A percentile compares a stretch with the other conserved stretches of the same genome.
Conservation (phyloP, 2,329 filamentous ascomycete genomes). For the Malbranchea cinnamomea region DNA sequence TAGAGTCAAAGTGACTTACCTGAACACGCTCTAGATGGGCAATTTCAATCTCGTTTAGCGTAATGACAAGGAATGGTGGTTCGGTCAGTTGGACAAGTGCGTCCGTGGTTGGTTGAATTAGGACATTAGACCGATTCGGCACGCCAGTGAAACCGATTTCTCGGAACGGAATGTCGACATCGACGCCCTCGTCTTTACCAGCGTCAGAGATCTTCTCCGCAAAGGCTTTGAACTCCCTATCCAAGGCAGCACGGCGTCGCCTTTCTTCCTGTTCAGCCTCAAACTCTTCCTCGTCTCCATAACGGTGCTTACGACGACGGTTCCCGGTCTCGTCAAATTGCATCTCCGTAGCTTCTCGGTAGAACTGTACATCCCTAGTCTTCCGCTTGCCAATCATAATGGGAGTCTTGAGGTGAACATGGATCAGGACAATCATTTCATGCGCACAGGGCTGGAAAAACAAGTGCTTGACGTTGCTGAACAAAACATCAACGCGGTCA, state of each 20-base stretch:
- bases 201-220: conserved; percentile 96
- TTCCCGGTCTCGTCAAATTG: conserved; percentile 98
- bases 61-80: conserved; percentile 90
- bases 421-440: conserved; percentile 93
- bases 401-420: conserved; percentile 93
- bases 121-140: conserved; percentile 85
- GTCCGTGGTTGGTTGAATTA: conserved; percentile 91
- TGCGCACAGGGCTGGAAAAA: conserved; percentile 98
- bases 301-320: conserved; percentile 91
- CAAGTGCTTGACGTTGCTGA: conserved; percentile 95
- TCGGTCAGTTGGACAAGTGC: conserved; percentile 94
- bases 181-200: conserved; percentile 74
- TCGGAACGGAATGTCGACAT: conserved; percentile 92
- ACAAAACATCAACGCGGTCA: conserved; percentile 83
- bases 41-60: conserved; percentile 87
- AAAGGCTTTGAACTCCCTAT: conserved; percentile 90
- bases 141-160: conserved; percentile 96
- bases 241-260: conserved; percentile 74
- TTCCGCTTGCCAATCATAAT: conserved; percentile 99
- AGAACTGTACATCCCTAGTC: conserved; percentile 97
- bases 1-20: conserved; percentile 17
- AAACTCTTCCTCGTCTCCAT: conserved; percentile 96
- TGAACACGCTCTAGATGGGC: conserved; percentile 89
- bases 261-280: conserved; percentile 97
- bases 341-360: conserved; percentile 93